A percentile compares a stretch with the other conserved stretches of the same genome.
phyloP scores from a whole-genome alignment of 345 rosid species.

The Eucalyptus victrix region DNA sequence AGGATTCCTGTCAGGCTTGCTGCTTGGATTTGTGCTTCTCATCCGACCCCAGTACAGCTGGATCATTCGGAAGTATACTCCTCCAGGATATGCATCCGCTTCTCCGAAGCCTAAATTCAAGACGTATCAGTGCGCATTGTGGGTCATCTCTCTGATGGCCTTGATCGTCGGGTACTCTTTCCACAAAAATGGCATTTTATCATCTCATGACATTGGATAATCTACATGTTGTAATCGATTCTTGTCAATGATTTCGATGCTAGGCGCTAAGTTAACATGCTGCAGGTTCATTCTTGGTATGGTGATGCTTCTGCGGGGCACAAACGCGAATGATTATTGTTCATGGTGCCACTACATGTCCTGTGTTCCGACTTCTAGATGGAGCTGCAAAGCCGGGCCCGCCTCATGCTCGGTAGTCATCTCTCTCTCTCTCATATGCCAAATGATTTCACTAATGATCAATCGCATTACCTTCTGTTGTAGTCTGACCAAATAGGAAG shows the following conservation, averaged over 20 bases:
- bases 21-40: conserved; percentile 75
- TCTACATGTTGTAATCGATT: neutral
- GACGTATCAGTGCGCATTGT: conserved; percentile 47
- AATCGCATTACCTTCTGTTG: neutral
- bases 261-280: neutral
- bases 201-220: neutral
- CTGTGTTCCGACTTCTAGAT: conserved; percentile 74
- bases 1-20: conserved; percentile 77
- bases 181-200: neutral
- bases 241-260: neutral
- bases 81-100: conserved; percentile 9
- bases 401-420: conserved; percentile 52
- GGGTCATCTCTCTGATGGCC: conserved; percentile 60
- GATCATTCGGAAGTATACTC: conserved; percentile 38
- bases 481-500: conserved; percentile 61
- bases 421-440: neutral
- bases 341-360: conserved; percentile 96
- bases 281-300: conserved; percentile 53
- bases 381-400: conserved; percentile 74
- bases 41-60: conserved; percentile 84
- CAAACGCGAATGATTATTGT: conserved; percentile 76
- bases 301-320: conserved; percentile 61
- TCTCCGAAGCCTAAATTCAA: conserved; percentile 39
- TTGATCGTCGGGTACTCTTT: conserved; percentile 53
- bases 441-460: neutral